These are phyloP conservation scores for Lotmaria passim DNA, from an alignment of 208 protist genomes.

Conservation along the genomic window DNA sequence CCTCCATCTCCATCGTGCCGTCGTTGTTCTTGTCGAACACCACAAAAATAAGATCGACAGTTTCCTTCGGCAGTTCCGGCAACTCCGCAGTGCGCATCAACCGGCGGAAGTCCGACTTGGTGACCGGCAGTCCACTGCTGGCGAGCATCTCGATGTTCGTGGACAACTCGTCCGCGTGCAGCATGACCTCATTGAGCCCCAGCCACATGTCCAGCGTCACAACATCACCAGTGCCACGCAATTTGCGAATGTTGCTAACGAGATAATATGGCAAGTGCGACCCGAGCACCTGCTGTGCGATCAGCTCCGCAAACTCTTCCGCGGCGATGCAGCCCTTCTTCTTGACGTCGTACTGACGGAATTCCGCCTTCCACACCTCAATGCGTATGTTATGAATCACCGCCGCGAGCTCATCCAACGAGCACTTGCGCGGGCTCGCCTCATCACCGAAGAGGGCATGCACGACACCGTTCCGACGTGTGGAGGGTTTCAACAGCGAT, in stretches of 20 bases:
- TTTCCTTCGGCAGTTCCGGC: constrained; percentile 37
- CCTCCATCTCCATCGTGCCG: constrained; percentile 83
- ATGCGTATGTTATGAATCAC: constrained; percentile 59
- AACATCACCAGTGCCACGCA: constrained; percentile 41
- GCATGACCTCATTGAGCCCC: constrained; percentile 76
- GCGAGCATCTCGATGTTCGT: constrained; percentile 73
- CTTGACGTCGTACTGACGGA: constrained; percentile 71
- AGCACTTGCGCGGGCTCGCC: constrained; percentile 38
- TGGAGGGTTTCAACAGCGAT: constrained; percentile 43
- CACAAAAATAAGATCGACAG: constrained; percentile 66
- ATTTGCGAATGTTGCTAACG: constrained; percentile 77
- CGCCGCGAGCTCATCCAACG: constrained; percentile 52
- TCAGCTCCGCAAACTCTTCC: constrained; percentile 76
- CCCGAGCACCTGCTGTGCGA: constrained; percentile 82
- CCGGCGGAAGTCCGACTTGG: constrained; percentile 62
- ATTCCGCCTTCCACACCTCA: constrained; percentile 87
- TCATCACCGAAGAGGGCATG: constrained; percentile 64
- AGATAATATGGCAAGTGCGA: constrained; percentile 87
- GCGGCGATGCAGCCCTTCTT: constrained; percentile 56
- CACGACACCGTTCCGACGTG: constrained; percentile 63
- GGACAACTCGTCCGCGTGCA: constrained; percentile 50
- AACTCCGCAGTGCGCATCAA: constrained; percentile 61
- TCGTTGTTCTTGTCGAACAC: constrained; percentile 89
- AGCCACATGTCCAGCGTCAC: constrained; percentile 81
- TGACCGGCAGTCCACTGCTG: constrained; percentile 60